A percentile compares a stretch with the other conserved stretches of the same genome.
phyloP scores from a whole-genome alignment of 139 green algal species.

The Chara braunii region DNA sequence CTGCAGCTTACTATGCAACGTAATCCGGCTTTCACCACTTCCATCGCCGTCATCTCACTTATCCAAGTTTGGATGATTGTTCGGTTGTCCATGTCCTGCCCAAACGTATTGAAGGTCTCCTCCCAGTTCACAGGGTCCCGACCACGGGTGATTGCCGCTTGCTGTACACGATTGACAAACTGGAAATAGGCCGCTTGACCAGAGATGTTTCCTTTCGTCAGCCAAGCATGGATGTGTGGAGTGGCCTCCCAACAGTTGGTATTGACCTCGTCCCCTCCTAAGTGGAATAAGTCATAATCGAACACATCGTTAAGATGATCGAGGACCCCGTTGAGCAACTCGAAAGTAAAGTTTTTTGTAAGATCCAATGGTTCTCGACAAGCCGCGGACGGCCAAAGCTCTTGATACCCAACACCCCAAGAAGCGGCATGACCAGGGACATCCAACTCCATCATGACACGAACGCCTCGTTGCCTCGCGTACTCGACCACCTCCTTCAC shows the following conservation, averaged over 20 bases:
- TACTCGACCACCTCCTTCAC: conserved; percentile 27
- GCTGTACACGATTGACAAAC: conserved; percentile 20
- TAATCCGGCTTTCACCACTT: conserved; percentile 5
- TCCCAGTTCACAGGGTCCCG: conserved; percentile 25
- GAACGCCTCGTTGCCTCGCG: not conserved
- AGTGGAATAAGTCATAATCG: conserved; percentile 9
- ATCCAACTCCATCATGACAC: conserved; percentile 29
- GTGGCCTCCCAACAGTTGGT: conserved; percentile 3
- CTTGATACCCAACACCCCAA: conserved; percentile 15
- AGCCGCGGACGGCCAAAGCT: conserved; percentile 2
- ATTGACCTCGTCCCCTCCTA: conserved; percentile 32
- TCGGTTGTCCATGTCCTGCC: not conserved
- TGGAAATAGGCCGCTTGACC: conserved; percentile 5
- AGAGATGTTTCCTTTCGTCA: not conserved
- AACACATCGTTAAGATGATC: conserved; percentile 16
- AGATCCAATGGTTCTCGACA: conserved; percentile 10
- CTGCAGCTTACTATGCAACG: conserved; percentile 16
- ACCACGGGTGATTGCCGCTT: not conserved
- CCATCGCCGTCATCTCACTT: not conserved
- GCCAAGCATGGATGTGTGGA: not conserved
- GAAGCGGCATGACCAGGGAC: conserved; percentile 21
- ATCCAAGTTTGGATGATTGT: conserved; percentile 36
- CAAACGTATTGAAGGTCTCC: conserved; percentile 26
- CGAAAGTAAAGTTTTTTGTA: not conserved
- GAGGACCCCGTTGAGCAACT: conserved; percentile 10